Conservation (phyloP, 176 grass and related monocot genomes). For the Alloteropsis semialata region DNA sequence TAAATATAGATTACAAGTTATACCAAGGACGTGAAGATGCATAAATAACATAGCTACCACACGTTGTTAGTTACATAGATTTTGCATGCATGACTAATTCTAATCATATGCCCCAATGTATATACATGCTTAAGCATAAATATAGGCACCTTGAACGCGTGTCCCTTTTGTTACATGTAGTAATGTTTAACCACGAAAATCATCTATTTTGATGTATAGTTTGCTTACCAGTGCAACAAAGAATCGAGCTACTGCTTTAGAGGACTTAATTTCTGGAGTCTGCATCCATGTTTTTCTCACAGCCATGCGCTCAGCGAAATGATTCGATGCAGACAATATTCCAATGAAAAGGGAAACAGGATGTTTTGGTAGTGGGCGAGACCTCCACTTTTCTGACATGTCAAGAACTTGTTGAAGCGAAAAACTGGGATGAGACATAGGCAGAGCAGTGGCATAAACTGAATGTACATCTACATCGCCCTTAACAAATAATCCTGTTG, state of each 20-base stretch:
- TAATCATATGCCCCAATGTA: not conserved
- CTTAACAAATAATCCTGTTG: conserved; percentile 88
- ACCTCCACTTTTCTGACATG: conserved; percentile 92
- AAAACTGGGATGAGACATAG: conserved; percentile 88
- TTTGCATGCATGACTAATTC: not conserved
- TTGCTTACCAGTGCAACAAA: conserved; percentile 95
- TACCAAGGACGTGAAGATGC: not conserved
- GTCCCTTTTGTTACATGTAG: not conserved
- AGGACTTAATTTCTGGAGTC: conserved; percentile 73
- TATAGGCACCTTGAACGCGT: not conserved
- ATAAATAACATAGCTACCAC: not conserved
- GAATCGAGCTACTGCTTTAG: conserved; percentile 74
- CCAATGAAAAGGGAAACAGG: conserved; percentile 86
- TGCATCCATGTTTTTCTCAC: conserved; percentile 99
- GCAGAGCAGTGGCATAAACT: conserved; percentile 86
- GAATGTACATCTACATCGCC: conserved; percentile 90
- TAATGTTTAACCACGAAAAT: not conserved
- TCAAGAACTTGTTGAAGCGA: conserved; percentile 94
- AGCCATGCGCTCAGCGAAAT: conserved; percentile 97
- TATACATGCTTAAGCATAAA: not conserved
- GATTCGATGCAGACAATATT: conserved; percentile 88
- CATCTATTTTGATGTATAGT: conserved; percentile 24
- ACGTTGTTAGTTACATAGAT: not conserved
- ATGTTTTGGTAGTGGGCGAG: conserved; percentile 49
- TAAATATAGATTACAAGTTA: conserved; percentile 13